These are phyloP conservation scores for Vitellaria paradoxa DNA, from an alignment of 179 eudicot species.

Conservation along the genomic window DNA sequence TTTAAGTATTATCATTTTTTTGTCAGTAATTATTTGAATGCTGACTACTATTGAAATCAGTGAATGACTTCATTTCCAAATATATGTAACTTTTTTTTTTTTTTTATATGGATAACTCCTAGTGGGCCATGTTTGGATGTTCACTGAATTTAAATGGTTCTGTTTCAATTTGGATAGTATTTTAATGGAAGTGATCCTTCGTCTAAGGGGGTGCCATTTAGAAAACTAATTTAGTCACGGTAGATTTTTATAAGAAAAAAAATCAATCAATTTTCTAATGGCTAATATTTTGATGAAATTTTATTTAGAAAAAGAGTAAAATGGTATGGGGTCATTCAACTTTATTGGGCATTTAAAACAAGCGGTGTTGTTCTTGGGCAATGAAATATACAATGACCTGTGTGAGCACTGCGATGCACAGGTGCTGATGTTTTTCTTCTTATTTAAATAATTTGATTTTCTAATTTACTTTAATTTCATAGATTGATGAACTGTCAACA, in stretches of 20 bases:
- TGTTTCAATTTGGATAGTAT: background rate
- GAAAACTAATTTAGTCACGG: background rate
- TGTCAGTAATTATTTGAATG: no score
- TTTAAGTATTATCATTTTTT: background rate
- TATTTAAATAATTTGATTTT: slow-evolving; percentile 7
- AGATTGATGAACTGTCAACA: slow-evolving; percentile 86
- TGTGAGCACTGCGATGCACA: background rate
- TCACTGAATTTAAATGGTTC: no score
- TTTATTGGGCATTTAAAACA: background rate
- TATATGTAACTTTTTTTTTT: no score
- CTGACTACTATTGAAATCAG: background rate
- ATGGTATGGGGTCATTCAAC: background rate
- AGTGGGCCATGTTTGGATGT: no score
- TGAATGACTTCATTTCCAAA: background rate
- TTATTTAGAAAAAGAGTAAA: background rate
- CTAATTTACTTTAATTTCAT: slow-evolving; percentile 12
- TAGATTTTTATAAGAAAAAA: background rate
- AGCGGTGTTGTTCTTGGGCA: background rate
- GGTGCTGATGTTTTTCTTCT: background rate
- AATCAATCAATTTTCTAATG: background rate
- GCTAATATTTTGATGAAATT: background rate
- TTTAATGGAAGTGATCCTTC: background rate
- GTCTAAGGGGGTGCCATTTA: background rate
- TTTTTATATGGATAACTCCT: background rate
- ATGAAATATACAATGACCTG: background rate